Evolutionary conservation across 164 flowering plant species (phyloP).

Genomic region (Vitis cinerea): DNA sequence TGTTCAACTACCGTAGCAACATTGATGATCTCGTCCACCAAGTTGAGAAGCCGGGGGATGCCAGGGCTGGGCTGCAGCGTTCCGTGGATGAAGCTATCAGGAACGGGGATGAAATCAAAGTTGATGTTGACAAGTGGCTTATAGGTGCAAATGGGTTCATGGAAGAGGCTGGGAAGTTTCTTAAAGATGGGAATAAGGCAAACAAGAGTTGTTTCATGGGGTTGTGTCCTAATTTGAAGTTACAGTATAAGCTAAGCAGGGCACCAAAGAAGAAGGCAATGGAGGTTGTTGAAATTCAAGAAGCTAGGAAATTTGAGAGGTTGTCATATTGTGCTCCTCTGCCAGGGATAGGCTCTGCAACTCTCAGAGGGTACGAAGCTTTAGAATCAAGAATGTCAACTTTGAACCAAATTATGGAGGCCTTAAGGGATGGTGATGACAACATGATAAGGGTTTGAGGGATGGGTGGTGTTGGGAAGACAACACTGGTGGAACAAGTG

Average conservation of each 20-base stretch:
- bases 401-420: no score
- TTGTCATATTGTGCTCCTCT: not conserved
- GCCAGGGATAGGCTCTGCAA: not conserved
- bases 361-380: no score
- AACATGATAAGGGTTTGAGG: no score
- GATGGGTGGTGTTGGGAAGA: no score
- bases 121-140: slow-evolving; percentile 4
- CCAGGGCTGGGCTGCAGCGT: not conserved
- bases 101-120: slow-evolving; percentile 1
- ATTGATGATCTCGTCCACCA: not conserved
- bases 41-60: not conserved
- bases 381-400: no score
- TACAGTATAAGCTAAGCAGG: not conserved
- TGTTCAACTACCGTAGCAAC: not conserved
- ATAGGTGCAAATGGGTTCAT: not conserved
- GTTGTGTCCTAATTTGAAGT: not conserved
- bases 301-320: no score
- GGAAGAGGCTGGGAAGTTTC: not conserved
- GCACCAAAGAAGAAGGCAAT: not conserved
- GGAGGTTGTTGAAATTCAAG: not conserved
- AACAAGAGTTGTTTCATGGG: not conserved
- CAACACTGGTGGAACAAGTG: no score
- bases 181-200: not conserved
- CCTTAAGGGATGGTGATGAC: no score
- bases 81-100: not conserved